Evolutionary conservation across 176 grass and related monocot genomes (phyloP).

Genomic region (Ananas comosus): DNA sequence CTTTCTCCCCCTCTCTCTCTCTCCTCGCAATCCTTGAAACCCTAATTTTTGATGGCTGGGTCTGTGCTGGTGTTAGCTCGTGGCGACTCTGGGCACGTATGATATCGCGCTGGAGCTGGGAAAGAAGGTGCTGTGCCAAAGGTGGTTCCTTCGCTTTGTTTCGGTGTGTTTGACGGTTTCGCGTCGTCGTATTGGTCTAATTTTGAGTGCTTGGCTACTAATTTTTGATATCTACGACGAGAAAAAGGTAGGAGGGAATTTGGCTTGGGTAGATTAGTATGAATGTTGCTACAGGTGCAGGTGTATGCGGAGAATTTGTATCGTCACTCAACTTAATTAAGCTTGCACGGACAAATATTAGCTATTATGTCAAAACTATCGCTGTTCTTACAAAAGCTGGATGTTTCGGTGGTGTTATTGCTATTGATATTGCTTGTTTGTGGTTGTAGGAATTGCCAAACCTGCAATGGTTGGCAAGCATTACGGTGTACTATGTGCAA

Average conservation of each 20-base stretch:
- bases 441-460: conserved; percentile 18
- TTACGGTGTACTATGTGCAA: conserved; percentile 34
- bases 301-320: no score
- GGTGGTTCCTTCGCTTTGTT: conserved; percentile 3
- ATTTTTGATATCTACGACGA: no score
- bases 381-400: neutral
- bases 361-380: neutral
- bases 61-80: conserved; percentile 3
- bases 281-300: no score
- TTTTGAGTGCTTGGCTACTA: no score
- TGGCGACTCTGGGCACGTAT: conserved; percentile 24
- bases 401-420: neutral
- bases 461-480: conserved; percentile 33
- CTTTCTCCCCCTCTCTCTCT: neutral
- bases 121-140: conserved; percentile 20
- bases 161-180: neutral
- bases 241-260: no score
- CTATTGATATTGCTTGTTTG: neutral
- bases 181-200: no score
- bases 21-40: neutral
- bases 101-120: conserved; percentile 21
- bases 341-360: neutral
- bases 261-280: no score
- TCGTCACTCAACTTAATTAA: neutral
- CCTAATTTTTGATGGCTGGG: neutral